These are phyloP conservation scores for Paspalum vaginatum DNA, from an alignment of 176 grass and related monocot species.

Conservation along the genomic window DNA sequence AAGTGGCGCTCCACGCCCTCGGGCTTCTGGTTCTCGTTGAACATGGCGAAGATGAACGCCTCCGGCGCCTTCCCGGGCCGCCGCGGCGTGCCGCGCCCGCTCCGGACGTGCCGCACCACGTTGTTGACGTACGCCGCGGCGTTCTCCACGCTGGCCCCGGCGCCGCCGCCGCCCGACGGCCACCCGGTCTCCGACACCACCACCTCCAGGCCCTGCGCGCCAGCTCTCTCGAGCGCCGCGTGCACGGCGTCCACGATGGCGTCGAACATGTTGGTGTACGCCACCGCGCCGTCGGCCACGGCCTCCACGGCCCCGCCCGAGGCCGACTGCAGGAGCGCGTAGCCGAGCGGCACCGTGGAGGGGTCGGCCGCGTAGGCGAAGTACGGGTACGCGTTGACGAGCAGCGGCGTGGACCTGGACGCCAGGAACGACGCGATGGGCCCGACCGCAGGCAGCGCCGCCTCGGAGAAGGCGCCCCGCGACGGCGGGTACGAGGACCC, in stretches of 20 bases:
- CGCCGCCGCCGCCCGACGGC: constrained; percentile 73
- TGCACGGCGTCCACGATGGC: constrained; percentile 78
- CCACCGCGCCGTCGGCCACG: constrained; percentile 46
- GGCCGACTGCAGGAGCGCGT: constrained; percentile 64
- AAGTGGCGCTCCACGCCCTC: constrained; percentile 80
- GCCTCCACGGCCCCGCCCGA: background rate
- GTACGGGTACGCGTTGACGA: constrained; percentile 75
- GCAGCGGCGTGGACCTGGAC: constrained; percentile 54
- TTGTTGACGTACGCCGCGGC: constrained; percentile 80
- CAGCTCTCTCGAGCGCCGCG: constrained; percentile 71
- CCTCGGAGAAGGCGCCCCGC: constrained; percentile 57
- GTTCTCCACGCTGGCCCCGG: constrained; percentile 67
- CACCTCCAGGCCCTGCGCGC: constrained; percentile 39
- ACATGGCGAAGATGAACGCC: constrained; percentile 94
- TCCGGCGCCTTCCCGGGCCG: constrained; percentile 67
- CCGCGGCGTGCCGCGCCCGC: constrained; percentile 66
- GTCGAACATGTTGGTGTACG: constrained; percentile 91
- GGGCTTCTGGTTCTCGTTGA: constrained; percentile 91
- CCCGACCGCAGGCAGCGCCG: constrained; percentile 36
- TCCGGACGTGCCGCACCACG: constrained; percentile 52
- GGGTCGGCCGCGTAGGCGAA: constrained; percentile 70
- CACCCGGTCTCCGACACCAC: constrained; percentile 93
- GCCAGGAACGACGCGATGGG: constrained; percentile 61
- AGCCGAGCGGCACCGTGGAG: constrained; percentile 56
- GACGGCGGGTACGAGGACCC: constrained; percentile 70